These are phyloP conservation scores for Trichodelitschia bisporula DNA, from an alignment of 495 filamentous ascomycete genomes.

Conservation along the genomic window DNA sequence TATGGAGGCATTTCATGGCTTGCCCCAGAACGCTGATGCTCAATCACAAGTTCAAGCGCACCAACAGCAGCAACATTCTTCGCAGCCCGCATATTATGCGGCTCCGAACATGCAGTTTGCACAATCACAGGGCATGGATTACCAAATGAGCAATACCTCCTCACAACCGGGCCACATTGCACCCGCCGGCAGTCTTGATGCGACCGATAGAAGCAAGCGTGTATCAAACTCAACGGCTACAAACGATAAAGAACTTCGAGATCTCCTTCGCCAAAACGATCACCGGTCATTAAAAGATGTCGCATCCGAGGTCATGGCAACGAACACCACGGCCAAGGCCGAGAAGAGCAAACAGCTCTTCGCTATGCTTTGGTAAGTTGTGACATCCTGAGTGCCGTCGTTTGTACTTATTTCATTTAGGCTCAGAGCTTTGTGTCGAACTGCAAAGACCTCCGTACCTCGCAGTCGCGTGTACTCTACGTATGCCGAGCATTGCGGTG, in stretches of 20 bases:
- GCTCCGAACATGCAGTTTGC: no score
- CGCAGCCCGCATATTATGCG: no score
- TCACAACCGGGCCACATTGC: conserved; percentile 2
- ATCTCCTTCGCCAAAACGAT: conserved; percentile 53
- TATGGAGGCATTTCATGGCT: no score
- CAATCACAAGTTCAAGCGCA: no score
- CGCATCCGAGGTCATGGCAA: conserved; percentile 49
- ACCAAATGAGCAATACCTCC: no score
- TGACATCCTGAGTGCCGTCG: background rate
- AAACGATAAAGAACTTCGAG: conserved; percentile 78
- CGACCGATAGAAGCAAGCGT: conserved; percentile 38
- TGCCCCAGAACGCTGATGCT: no score
- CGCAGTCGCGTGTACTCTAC: conserved; percentile 80
- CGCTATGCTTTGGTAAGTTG: conserved; percentile 78
- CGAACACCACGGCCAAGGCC: conserved; percentile 55
- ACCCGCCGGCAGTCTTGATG: conserved; percentile 28
- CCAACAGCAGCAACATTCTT: no score
- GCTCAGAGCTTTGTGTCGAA: conserved; percentile 61
- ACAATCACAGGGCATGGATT: no score
- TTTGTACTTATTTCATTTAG: conserved; percentile 20
- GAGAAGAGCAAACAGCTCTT: conserved; percentile 93
- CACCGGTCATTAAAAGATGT: conserved; percentile 57
- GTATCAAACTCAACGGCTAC: conserved; percentile 48
- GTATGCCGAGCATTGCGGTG: conserved; percentile 76
- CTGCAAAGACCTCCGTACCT: conserved; percentile 63